These are phyloP conservation scores for Mallotus repandus DNA, from an alignment of 441 rosid genomes.

Conservation along the genomic window DNA sequence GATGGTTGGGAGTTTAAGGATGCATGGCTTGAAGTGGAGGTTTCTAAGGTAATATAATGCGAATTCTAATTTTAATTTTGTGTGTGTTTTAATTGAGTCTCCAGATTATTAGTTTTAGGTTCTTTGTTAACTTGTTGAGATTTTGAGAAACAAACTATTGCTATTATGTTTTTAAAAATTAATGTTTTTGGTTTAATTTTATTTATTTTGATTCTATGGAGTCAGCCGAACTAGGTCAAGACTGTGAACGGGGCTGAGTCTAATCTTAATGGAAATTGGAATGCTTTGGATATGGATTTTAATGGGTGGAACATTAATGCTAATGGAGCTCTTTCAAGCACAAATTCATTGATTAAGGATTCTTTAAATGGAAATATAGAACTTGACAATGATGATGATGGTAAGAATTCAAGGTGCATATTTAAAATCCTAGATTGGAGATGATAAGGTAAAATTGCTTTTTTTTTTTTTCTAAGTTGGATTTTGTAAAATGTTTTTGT, in stretches of 20 bases:
- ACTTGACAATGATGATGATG: conserved; percentile 25
- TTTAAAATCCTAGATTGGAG: conserved; percentile 10
- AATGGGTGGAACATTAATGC: conserved; percentile 23
- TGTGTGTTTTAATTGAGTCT: not conserved
- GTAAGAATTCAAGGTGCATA: conserved; percentile 22
- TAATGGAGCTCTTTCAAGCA: conserved; percentile 21
- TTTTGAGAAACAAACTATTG: too few relatives aligned
- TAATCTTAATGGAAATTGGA: conserved; percentile 33
- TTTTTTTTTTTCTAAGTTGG: too few relatives aligned
- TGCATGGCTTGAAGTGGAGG: conserved; percentile 11
- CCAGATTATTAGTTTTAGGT: too few relatives aligned
- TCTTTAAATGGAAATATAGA: conserved; percentile 20
- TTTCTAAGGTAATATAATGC: conserved; percentile 21
- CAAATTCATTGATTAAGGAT: conserved; percentile 22
- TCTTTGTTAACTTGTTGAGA: too few relatives aligned
- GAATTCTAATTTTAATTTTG: not conserved
- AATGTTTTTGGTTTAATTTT: not conserved
- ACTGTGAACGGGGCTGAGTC: conserved; percentile 16
- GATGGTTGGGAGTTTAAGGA: conserved; percentile 34
- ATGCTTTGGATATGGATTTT: conserved; percentile 33
- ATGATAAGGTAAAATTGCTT: conserved; percentile 1
- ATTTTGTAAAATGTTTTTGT: too few relatives aligned
- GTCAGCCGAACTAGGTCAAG: conserved; percentile 19
- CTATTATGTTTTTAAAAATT: too few relatives aligned
- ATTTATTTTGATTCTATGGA: not conserved